A percentile compares a stretch with the other conserved stretches of the same genome.
phyloP scores from a whole-genome alignment of 1,284 basidiomycete species.

The Wallemia mellicola region DNA sequence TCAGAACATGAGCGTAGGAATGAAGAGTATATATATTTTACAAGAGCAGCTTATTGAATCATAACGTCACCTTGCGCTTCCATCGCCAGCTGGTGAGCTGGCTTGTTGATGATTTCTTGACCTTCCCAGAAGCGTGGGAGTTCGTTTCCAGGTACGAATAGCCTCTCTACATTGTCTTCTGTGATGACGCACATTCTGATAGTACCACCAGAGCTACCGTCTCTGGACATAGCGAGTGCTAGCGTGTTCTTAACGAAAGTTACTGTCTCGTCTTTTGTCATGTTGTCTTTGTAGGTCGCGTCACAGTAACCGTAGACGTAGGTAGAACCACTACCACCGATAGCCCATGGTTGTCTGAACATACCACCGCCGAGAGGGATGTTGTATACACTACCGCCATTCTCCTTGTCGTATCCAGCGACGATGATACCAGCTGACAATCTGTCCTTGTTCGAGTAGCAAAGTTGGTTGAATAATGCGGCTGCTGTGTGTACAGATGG shows the following conservation, averaged over 20 bases:
- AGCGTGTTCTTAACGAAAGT: conserved; percentile 90
- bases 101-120: not conserved
- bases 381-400: conserved; percentile 85
- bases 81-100: not conserved
- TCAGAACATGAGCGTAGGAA: not conserved
- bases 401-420: conserved; percentile 82
- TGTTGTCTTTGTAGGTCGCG: conserved; percentile 84
- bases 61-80: not conserved
- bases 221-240: conserved; percentile 81
- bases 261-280: conserved; percentile 66
- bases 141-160: conserved; percentile 73
- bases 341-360: conserved; percentile 87
- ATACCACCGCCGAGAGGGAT: conserved; percentile 77
- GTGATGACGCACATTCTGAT: conserved; percentile 94
- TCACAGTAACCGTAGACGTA: conserved; percentile 99
- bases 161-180: conserved; percentile 58
- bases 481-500: conserved; percentile 62
- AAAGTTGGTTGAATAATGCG: conserved; percentile 56
- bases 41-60: not conserved
- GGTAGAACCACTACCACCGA: conserved; percentile 72
- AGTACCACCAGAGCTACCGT: conserved; percentile 89
- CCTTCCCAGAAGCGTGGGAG: not conserved
- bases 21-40: too few species aligned
- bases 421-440: conserved; percentile 89
- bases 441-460: conserved; percentile 78